phyloP scores from a whole-genome alignment of 2,329 filamentous ascomycete genomes.

The Apiospora malaysiana region DNA sequence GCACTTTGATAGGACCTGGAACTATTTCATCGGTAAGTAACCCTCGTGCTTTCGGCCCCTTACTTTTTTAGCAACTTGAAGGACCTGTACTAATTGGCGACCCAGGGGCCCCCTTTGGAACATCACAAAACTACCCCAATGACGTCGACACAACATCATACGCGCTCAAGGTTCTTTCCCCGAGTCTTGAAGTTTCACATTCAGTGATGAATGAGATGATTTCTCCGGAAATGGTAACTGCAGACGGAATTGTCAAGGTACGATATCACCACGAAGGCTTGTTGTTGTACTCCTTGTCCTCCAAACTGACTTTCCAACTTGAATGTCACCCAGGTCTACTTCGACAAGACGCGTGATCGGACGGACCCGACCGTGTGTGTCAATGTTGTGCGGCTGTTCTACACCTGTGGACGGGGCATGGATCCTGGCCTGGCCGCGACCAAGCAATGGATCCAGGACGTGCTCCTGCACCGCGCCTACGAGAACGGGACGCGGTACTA shows the following conservation, averaged over 20 bases:
- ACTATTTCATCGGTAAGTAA: conserved; percentile 1
- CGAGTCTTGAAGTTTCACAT: background rate
- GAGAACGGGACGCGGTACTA: conserved; percentile 10
- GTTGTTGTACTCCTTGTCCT: background rate
- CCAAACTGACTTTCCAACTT: background rate
- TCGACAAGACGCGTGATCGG: background rate
- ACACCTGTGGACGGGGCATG: background rate
- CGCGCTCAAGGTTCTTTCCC: background rate
- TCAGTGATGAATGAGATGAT: conserved; percentile 13
- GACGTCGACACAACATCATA: conserved; percentile 15
- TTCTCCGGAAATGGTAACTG: background rate
- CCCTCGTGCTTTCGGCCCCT: background rate
- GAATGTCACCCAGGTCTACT: background rate
- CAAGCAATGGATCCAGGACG: background rate
- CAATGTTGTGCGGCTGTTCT: background rate
- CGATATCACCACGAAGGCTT: background rate
- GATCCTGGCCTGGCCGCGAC: background rate
- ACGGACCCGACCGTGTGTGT: background rate
- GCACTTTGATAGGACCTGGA: conserved; percentile 15
- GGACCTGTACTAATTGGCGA: background rate
- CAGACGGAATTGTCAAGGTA: conserved; percentile 4
- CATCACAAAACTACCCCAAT: background rate
- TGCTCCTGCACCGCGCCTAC: background rate
- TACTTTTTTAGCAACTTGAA: background rate
- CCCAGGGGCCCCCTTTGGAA: conserved; percentile 6